Evolutionary conservation across 2,329 filamentous ascomycete genomes (phyloP), one percentile per base, ranked within the genome.

Genomic region (Westerdykella aurantiaca): DNA sequence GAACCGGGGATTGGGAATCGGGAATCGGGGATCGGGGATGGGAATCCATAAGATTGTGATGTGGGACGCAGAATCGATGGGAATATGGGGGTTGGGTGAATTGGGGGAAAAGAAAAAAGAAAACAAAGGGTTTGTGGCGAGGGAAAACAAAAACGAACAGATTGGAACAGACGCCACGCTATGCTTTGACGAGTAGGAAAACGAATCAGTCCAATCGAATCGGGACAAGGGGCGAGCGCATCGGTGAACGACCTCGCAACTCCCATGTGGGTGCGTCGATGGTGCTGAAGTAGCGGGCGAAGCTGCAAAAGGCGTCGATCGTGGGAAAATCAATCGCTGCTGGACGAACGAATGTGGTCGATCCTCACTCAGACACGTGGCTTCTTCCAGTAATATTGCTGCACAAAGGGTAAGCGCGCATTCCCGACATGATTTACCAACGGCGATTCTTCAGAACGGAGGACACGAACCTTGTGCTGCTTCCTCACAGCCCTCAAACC

Each of bases 401-500:
- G 50, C 14, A 12, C 5, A 2, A 29, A 29, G 13, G 44, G 11
- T 13, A 41, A 37, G 25, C 25, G 7, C n/a, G 23, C 9, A 14
- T 29, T 21, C 38, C 50, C 31, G 51, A 43, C 38, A 35, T 33
- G 23, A 43, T 34, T 34, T 6, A 21, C 18, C 18, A 21, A 3
- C 18, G 6, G 4, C 18, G 18, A 21, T 4, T 4, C 38, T 39
- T 25, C 18, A 43, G 18, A 17, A 18, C 18, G 9, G 39, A 16
- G 41, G 23, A 49, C 67, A 74, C 63, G 78, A 29, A 97, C 91
- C 87, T 97, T 97, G 70, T 98, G 93, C 64, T 93, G 88, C 72
- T 96, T 97, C 60, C 93, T 80, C 63, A 93, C 96, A 61, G 83
- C 85, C 53, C 93, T 79, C 59, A 98, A 72, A 57, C 88, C 93